A percentile compares a stretch with the other conserved stretches of the same genome.
These are phyloP conservation scores for Sesbania bispinosa DNA, from an alignment of 306 rosid genomes.

Conservation along the genomic window DNA sequence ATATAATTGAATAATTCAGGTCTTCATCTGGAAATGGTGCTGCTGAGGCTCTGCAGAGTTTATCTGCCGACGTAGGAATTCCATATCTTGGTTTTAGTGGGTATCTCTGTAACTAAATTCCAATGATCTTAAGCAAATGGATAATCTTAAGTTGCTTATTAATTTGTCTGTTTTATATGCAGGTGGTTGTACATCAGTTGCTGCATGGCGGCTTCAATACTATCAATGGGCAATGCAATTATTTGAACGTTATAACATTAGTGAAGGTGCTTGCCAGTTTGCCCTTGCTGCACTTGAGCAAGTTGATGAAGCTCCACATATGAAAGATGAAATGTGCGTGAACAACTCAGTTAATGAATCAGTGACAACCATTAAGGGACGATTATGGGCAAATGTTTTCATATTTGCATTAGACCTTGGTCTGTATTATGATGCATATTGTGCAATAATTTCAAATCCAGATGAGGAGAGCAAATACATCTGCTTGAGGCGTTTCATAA, in stretches of 20 bases:
- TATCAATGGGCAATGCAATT: conserved; percentile 94
- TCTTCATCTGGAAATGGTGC: conserved; percentile 81
- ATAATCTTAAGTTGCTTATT: neutral
- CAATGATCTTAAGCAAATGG: conserved; percentile 12
- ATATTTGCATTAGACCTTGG: conserved; percentile 86
- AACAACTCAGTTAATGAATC: conserved; percentile 53
- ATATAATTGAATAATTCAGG: conserved; percentile 46
- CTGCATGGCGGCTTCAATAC: conserved; percentile 78
- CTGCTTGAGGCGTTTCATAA: conserved; percentile 89
- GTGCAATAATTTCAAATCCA: conserved; percentile 95
- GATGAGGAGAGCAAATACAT: conserved; percentile 90
- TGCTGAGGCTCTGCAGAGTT: conserved; percentile 77
- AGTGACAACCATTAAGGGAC: conserved; percentile 64
- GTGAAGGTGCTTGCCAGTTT: conserved; percentile 92
- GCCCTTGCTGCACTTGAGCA: conserved; percentile 98
- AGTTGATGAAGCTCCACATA: conserved; percentile 69
- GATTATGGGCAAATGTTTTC: conserved; percentile 93
- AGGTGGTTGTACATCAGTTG: conserved; percentile 55
- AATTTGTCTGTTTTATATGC: conserved; percentile 19
- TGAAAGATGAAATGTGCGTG: conserved; percentile 33
- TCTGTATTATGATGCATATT: conserved; percentile 74
- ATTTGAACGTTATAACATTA: conserved; percentile 80
- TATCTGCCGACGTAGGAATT: conserved; percentile 57
- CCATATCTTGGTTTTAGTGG: conserved; percentile 61
- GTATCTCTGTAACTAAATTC: conserved; percentile 31